These are phyloP conservation scores for Paramecium bursaria DNA, from an alignment of 73 alveolate genomes.

Conservation along the genomic window DNA sequence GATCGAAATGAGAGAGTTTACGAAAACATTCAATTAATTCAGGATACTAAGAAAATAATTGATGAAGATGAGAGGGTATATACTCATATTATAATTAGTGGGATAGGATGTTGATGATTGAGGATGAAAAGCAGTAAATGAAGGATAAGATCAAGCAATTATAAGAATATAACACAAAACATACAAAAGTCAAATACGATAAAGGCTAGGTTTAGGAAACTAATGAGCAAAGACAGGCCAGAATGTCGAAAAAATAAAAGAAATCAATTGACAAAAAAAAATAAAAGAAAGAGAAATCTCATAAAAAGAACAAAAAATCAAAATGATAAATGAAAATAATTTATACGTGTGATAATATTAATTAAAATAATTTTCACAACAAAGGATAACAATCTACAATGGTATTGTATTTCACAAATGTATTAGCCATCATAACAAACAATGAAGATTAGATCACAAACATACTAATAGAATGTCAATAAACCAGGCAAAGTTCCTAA, in stretches of 20 bases:
- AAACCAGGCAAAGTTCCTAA: constrained; percentile 89
- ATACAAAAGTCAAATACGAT: constrained; percentile 30
- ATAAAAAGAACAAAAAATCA: constrained; percentile 45
- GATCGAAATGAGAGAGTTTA: constrained; percentile 69
- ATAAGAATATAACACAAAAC: constrained; percentile 1
- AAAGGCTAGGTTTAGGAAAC: no score
- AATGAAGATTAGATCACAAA: constrained; percentile 83
- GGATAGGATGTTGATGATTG: constrained; percentile 89
- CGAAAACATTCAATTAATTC: constrained; percentile 51
- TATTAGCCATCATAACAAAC: constrained; percentile 43
- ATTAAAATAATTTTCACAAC: constrained; percentile 38
- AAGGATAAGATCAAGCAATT: constrained; percentile 71
- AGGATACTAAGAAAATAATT: constrained; percentile 27
- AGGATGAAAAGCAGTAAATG: constrained; percentile 77
- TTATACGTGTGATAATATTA: constrained; percentile 50
- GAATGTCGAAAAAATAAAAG: constrained; percentile 40
- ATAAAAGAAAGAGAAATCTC: constrained; percentile 17
- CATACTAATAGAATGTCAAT: constrained; percentile 80
- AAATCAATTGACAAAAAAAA: constrained; percentile 13
- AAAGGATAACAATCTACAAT: constrained; percentile 4
- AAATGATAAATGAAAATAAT: background rate
- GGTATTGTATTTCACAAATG: background rate
- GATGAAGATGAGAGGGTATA: constrained; percentile 73
- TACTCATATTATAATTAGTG: constrained; percentile 57
- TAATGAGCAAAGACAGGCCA: constrained; percentile 12